A percentile compares a stretch with the other conserved stretches of the same genome.
Evolutionary conservation across 1,284 basidiomycete genomes (phyloP).

Genomic region (Singerocomus inundabilis): DNA sequence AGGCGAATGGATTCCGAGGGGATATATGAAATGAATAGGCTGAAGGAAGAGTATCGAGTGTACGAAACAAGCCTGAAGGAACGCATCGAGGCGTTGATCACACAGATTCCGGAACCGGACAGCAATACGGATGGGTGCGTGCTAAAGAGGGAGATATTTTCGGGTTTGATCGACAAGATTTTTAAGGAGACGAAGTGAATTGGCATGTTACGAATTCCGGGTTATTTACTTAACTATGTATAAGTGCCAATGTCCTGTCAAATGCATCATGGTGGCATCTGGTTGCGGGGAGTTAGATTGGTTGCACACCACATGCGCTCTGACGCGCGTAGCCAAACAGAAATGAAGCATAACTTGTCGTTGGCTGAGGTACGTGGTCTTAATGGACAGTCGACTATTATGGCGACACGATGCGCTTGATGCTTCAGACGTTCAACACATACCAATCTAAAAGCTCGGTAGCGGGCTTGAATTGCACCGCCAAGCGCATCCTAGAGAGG

Average conservation of each 20-base stretch:
- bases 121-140: too few relatives aligned
- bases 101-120: slow-evolving; percentile 54
- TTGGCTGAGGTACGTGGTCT: slow-evolving; percentile 33
- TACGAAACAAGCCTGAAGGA: slow-evolving; percentile 71
- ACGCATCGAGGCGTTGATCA: slow-evolving; percentile 57
- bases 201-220: too few relatives aligned
- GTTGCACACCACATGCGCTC: too few relatives aligned
- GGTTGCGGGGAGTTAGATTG: slow-evolving; percentile 40
- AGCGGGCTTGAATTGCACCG: slow-evolving; percentile 33
- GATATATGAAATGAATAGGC: slow-evolving; percentile 63
- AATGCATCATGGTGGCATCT: slow-evolving; percentile 53
- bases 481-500: slow-evolving; percentile 40
- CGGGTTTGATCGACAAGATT: too few relatives aligned
- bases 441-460: slow-evolving; percentile 44
- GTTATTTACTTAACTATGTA: too few relatives aligned
- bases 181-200: too few relatives aligned
- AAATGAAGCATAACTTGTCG: slow-evolving; percentile 39
- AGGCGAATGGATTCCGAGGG: slow-evolving; percentile 76
- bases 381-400: not conserved
- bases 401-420: not conserved
- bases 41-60: slow-evolving; percentile 55
- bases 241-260: slow-evolving; percentile 39
- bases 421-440: slow-evolving; percentile 37
- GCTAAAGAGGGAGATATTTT: too few relatives aligned
- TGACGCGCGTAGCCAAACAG: slow-evolving; percentile 14